Evolutionary conservation across 78 protist genomes (phyloP), one percentile per base, ranked within the genome.

Genomic region (Creolimax fragrantissima): DNA sequence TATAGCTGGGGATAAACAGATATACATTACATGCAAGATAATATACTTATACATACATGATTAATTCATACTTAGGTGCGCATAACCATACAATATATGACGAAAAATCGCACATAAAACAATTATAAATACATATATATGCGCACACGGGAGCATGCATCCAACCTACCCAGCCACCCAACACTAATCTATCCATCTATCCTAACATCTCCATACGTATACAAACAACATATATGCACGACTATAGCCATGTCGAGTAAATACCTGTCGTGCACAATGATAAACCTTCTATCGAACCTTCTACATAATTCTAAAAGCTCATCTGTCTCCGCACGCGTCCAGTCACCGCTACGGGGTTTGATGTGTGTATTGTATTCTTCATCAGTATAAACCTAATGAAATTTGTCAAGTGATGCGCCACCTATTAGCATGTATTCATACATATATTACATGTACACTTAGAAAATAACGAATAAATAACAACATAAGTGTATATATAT

Each of bases 321-420:
- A 41, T 83, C 86, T 5, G 86, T 83, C 42, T 83, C 86, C 6
- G 86, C 86, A 6, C 86, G 35, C 86, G 86, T 83, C 86, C 86
- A 83, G 86, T 83, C 86, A 5, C 42, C 7, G 37, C 86, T 83
- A 32, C 86, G 86, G 41, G 86, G 86, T 32, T 24, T 24, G 6
- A 83, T 35, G 37, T 83, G 42, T 83, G 86, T 83, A 11, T 17
- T 58, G 74, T 58, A 58, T 24, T 58, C 74, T 24, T 58, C 74
- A 58, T 58, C 74, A 17, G 74, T 58, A 24, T 58, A 58, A 17
- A 58, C 74, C 74, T 58, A 24, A n/a, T n/a, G n/a, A n/a, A n/a
- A n/a, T n/a, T n/a, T n/a, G n/a, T n/a, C n/a, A n/a, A n/a, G n/a
- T n/a, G n/a, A n/a, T n/a, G n/a, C n/a, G n/a, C n/a, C n/a, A n/a